A percentile compares a stretch with the other conserved stretches of the same genome.
These are phyloP conservation scores for Elongisporangium anandrum DNA, from an alignment of 352 stramenopile species.

Conservation along the genomic window DNA sequence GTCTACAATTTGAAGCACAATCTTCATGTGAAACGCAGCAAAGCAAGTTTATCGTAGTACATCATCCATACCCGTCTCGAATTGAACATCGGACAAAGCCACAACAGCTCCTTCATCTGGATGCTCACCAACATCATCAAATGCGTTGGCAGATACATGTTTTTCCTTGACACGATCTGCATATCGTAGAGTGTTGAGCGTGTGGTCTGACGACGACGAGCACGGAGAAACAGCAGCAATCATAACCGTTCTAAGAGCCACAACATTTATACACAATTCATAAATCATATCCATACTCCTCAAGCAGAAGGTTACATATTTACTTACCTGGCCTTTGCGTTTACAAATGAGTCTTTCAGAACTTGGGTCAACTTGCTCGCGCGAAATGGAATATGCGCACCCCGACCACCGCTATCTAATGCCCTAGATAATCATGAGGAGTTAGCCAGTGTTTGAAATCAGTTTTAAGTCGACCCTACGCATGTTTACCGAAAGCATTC, in stretches of 20 bases:
- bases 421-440: slow-evolving; percentile 36
- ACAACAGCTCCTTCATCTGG: slow-evolving; percentile 20
- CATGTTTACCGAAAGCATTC: slow-evolving; percentile 90
- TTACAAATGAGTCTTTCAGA: slow-evolving; percentile 97
- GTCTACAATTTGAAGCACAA: not conserved
- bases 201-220: slow-evolving; percentile 93
- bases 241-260: slow-evolving; percentile 89
- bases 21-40: not conserved
- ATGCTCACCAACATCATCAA: slow-evolving; percentile 31
- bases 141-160: slow-evolving; percentile 66
- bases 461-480: not conserved
- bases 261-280: not conserved
- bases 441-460: not conserved
- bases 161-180: slow-evolving; percentile 97
- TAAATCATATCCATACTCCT: not conserved
- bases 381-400: slow-evolving; percentile 93
- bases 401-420: slow-evolving; percentile 86
- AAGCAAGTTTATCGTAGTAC: too few relatives aligned
- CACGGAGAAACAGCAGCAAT: slow-evolving; percentile 94
- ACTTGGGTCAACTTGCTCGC: slow-evolving; percentile 97
- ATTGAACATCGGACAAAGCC: slow-evolving; percentile 51
- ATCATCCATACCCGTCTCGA: slow-evolving; percentile 37
- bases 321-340: slow-evolving; percentile 79
- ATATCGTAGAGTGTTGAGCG: slow-evolving; percentile 97
- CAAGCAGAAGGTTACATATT: not conserved